Conservation (phyloP, 345 rosid species). For the Eucalyptus albens region DNA sequence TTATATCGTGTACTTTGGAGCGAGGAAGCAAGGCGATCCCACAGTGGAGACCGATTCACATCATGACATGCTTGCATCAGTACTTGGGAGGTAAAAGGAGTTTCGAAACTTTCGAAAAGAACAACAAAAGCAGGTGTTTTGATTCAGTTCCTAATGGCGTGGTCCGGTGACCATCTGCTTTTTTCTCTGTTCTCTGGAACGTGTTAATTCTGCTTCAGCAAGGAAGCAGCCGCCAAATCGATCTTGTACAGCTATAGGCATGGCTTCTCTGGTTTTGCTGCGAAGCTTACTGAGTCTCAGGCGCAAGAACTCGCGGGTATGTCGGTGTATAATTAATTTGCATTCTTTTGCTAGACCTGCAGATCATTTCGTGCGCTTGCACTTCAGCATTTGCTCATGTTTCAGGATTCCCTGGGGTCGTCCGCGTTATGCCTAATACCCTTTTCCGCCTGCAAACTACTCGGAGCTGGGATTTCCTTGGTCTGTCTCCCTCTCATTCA, state of each 20-base stretch:
- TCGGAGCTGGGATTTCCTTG: constrained; percentile 52
- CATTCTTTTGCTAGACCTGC: neutral
- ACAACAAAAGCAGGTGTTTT: neutral
- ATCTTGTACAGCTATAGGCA: constrained; percentile 68
- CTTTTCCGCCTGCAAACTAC: constrained; percentile 48
- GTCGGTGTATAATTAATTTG: neutral
- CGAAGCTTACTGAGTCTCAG: constrained; percentile 45
- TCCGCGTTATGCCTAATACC: constrained; percentile 39
- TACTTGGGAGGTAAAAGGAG: constrained; percentile 44
- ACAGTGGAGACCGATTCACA: constrained; percentile 30
- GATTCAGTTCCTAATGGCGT: neutral
- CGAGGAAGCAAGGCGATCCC: constrained; percentile 28
- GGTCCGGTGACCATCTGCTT: neutral
- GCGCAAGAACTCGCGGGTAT: constrained; percentile 42
- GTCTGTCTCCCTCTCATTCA: constrained; percentile 25
- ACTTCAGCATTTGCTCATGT: neutral
- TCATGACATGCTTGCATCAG: constrained; percentile 43
- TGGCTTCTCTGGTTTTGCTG: constrained; percentile 76
- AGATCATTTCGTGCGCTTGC: neutral
- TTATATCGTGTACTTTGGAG: constrained; percentile 55
- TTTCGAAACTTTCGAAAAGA: neutral
- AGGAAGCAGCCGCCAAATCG: constrained; percentile 25
- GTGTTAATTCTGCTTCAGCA: constrained; percentile 28
- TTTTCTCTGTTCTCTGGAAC: neutral
- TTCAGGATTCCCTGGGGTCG: constrained; percentile 45